These are phyloP conservation scores for Aspergillus fijiensis DNA, from an alignment of 2,329 filamentous ascomycete genomes.

Conservation along the genomic window DNA sequence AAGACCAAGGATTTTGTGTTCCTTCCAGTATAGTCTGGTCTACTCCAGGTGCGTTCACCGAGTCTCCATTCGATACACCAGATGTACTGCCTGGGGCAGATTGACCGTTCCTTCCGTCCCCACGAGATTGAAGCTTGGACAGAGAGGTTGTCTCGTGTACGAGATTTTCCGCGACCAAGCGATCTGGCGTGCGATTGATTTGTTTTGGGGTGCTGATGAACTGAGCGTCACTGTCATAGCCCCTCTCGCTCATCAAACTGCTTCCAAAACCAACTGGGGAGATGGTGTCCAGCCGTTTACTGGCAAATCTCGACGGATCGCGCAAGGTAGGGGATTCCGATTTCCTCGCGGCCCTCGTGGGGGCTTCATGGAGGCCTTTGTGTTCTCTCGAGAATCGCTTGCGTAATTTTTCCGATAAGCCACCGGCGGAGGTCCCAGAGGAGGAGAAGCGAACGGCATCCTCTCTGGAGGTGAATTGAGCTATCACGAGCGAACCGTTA, in stretches of 20 bases:
- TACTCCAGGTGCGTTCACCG: neutral
- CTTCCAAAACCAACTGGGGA: slow-evolving; percentile 28
- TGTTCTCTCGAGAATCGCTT: slow-evolving; percentile 36
- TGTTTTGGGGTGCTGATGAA: slow-evolving; percentile 37
- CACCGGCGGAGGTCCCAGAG: slow-evolving; percentile 20
- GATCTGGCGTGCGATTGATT: slow-evolving; percentile 16
- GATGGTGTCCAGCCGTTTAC: slow-evolving; percentile 5
- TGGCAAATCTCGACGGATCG: slow-evolving; percentile 20
- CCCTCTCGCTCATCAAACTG: slow-evolving; percentile 39
- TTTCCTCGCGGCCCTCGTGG: slow-evolving; percentile 16
- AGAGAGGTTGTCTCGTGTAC: slow-evolving; percentile 11
- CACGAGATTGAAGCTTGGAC: slow-evolving; percentile 8
- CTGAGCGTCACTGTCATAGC: slow-evolving; percentile 46
- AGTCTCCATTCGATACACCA: neutral
- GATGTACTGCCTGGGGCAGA: neutral
- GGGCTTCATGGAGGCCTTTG: slow-evolving; percentile 17
- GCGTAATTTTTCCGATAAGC: slow-evolving; percentile 32
- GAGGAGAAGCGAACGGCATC: slow-evolving; percentile 4
- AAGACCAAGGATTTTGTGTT: neutral
- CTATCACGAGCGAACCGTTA: slow-evolving; percentile 3
- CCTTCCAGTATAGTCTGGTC: neutral
- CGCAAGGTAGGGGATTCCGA: slow-evolving; percentile 19
- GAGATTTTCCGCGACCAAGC: slow-evolving; percentile 8
- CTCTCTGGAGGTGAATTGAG: slow-evolving; percentile 10
- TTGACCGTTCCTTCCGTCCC: neutral